These are phyloP conservation scores for Santalum album DNA, from an alignment of 164 flowering plant species.

Conservation along the genomic window DNA sequence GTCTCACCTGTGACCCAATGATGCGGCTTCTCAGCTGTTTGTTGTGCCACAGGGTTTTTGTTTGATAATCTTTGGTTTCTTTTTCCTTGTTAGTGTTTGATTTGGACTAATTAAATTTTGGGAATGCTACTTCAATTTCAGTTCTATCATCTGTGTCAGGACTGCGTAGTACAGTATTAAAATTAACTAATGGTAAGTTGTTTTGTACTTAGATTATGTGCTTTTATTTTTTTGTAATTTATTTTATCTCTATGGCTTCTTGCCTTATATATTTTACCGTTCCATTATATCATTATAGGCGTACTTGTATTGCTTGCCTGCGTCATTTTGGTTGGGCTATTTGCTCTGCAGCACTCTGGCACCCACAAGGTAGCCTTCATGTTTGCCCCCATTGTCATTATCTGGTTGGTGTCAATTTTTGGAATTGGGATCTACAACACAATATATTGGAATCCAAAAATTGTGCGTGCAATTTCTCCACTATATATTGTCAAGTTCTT, in stretches of 20 bases:
- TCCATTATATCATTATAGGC: conserved; percentile 22
- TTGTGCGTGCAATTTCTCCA: conserved; percentile 67
- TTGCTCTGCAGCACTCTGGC: conserved; percentile 86
- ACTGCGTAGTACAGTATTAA: conserved; percentile 36
- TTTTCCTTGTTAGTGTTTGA: neutral
- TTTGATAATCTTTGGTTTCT: neutral
- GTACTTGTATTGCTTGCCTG: conserved; percentile 56
- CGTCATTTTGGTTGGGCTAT: conserved; percentile 73
- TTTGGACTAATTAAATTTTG: conserved; percentile 3
- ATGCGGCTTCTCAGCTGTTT: too few species aligned
- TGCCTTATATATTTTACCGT: neutral
- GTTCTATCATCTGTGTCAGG: conserved; percentile 84
- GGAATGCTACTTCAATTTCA: conserved; percentile 32
- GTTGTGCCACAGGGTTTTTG: neutral
- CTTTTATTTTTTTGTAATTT: neutral
- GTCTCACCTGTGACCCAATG: too few species aligned
- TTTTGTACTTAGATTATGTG: too few species aligned
- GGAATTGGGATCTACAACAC: conserved; percentile 70
- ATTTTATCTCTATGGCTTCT: neutral
- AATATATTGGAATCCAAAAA: conserved; percentile 62
- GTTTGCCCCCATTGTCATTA: conserved; percentile 74
- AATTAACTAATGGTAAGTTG: conserved; percentile 39
- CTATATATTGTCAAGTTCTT: conserved; percentile 70
- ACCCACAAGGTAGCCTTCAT: conserved; percentile 72
- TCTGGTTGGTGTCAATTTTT: conserved; percentile 71